Percentiles rank a stretch among this genome's conserved stretches.
phyloP scores from a whole-genome alignment of 306 rosid genomes.

The Pyrus bretschneideri region DNA sequence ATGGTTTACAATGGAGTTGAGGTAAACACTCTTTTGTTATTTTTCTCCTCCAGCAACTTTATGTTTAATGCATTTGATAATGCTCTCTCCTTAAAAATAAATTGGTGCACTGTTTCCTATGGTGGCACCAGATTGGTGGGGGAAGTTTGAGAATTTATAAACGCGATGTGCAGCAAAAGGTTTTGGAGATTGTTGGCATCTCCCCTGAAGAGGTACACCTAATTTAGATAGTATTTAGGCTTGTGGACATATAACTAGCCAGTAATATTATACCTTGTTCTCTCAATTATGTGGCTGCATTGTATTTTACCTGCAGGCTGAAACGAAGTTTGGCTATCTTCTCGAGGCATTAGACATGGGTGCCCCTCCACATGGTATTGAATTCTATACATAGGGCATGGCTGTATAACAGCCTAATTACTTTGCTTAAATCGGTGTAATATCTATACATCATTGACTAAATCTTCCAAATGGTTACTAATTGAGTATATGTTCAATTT shows the following conservation, averaged over 20 bases:
- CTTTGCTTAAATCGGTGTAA: not conserved
- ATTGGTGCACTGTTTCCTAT: conserved; percentile 6
- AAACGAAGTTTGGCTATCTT: conserved; percentile 88
- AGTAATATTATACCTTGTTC: not conserved
- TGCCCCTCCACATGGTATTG: conserved; percentile 97
- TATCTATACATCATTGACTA: not conserved
- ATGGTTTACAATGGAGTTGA: conserved; percentile 98
- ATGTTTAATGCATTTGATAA: conserved; percentile 2
- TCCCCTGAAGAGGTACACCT: conserved; percentile 71
- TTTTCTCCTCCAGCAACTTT: conserved; percentile 9
- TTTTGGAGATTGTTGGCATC: conserved; percentile 80
- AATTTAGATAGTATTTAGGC: not conserved
- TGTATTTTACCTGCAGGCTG: conserved; percentile 56
- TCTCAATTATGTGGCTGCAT: conserved; percentile 7
- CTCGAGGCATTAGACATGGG: conserved; percentile 99
- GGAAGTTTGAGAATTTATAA: conserved; percentile 93
- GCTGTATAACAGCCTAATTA: not conserved
- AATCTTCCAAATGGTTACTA: not conserved
- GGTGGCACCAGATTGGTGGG: conserved; percentile 72
- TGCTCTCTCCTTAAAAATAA: not conserved
- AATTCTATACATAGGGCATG: not conserved
- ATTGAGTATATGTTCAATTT: not conserved
- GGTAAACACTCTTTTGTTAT: conserved; percentile 34
- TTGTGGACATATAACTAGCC: not conserved
- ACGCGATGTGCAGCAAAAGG: conserved; percentile 82